Base-by-base conservation (phyloP, 805 yeast genomes). In the Sugiyamaella qingdaonensis region DNA sequence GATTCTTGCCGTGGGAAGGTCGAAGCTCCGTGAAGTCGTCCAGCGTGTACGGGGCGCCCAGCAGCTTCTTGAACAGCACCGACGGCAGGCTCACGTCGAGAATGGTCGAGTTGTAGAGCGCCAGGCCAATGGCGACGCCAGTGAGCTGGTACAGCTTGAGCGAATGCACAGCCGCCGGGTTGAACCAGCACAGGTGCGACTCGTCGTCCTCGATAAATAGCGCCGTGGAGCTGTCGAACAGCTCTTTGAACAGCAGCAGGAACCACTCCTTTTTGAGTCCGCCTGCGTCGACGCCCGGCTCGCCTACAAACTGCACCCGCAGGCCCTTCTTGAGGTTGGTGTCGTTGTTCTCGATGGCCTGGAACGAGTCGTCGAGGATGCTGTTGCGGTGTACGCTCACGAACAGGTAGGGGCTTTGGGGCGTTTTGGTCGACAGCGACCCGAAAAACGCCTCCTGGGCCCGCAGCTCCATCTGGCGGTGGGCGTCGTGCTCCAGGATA, bases 181-280 rank as follows among this genome's bases (percentile, higher is more conserved):
- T 61, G 68, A 92, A 91, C 96, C 97, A 94, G 49, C 85, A 77
- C 36, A 77, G 73, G 48, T 81, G 75, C 9, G 95, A 86, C 56
- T 84, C 89, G 18, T 83, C 86, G 42, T 82, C 79, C 58, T 80
- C 79, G 8, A 71, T 64, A 56, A 94, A 84, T 67, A 90, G 74
- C 0, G 88, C 89, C 32, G 82, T 79, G 46, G 74, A 72, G 1
- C 90, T 86, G 61, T 78, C 79, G 64, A 91, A 86, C 1, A 92
- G 67, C 24, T 85, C 84, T 54, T 79, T 79, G 1, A 87, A 82
- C 37, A 94, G 71, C 37, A 91, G 69, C 46, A 82, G 73, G 67
- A 94, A 91, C 99, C 99, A 92, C 64, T 92, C 99, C 64, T 90
- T 91, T 61, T 85, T 81, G 54, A 92, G 75, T 0, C 99, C 99